Conservation (phyloP, 2,329 filamentous ascomycete species). For the Emmonsiellopsis sp. region DNA sequence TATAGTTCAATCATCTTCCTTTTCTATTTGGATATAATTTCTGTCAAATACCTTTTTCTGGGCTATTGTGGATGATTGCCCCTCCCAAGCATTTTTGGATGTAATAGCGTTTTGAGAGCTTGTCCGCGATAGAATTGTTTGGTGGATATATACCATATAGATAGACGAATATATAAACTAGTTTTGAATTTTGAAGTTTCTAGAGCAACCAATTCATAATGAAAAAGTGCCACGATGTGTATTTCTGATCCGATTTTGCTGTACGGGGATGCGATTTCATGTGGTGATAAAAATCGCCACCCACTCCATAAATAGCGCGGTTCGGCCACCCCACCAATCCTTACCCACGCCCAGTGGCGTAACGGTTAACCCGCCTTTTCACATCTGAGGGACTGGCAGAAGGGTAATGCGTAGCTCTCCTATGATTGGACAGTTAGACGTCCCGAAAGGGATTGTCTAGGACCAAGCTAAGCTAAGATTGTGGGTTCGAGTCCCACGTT, state of each 20-base stretch:
- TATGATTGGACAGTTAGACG: slow-evolving; percentile 6
- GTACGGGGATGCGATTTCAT: too few species aligned
- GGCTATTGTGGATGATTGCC: too few species aligned
- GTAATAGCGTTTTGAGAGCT: background rate
- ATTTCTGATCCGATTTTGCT: too few species aligned
- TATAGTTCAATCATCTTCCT: too few species aligned
- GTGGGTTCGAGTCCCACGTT: slow-evolving; percentile 15
- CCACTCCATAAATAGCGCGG: too few species aligned
- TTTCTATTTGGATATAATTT: too few species aligned
- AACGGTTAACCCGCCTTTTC: background rate
- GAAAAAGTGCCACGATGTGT: too few species aligned
- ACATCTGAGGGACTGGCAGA: slow-evolving; percentile 11
- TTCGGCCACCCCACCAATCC: background rate
- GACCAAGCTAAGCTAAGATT: slow-evolving; percentile 12
- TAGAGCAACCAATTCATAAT: too few species aligned
- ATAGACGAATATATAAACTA: background rate
- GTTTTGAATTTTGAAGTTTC: background rate
- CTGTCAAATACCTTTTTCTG: too few species aligned
- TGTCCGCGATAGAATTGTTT: background rate
- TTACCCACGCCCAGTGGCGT: background rate
- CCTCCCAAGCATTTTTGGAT: background rate
- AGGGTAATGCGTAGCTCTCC: slow-evolving; percentile 15
- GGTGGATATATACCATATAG: background rate
- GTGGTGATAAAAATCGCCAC: too few species aligned
- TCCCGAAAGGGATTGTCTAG: background rate